A percentile compares a stretch with the other conserved stretches of the same genome.
Conservation (phyloP, 495 filamentous ascomycete species). For the Penicillium verhagenii region DNA sequence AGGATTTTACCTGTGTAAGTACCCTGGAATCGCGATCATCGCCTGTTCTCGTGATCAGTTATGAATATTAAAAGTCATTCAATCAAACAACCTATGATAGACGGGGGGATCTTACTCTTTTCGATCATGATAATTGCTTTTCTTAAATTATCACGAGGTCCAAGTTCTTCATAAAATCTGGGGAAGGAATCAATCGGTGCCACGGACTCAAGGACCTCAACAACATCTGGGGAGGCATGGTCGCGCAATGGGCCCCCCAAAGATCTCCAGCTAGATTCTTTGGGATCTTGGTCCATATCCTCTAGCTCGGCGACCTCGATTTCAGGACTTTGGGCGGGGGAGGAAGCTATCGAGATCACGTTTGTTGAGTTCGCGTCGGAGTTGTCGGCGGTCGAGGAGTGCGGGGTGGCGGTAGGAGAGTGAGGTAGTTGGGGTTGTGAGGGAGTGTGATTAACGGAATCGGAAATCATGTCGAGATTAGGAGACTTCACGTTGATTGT, state of each 20-base stretch:
- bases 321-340: conserved; percentile 50
- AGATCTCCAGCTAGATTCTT: conserved; percentile 43
- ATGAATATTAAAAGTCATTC: neutral
- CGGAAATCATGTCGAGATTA: conserved; percentile 18
- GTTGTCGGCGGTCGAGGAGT: conserved; percentile 12
- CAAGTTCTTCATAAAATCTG: conserved; percentile 22
- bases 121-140: conserved; percentile 40
- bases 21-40: conserved; percentile 25
- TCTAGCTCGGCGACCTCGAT: conserved; percentile 57
- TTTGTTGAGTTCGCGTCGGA: conserved; percentile 25
- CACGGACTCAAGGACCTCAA: conserved; percentile 28
- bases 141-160: conserved; percentile 38
- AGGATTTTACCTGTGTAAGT: conserved; percentile 31
- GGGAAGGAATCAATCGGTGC: conserved; percentile 38
- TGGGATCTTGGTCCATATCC: conserved; percentile 51
- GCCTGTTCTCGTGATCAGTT: conserved; percentile 23
- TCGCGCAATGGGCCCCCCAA: conserved; percentile 38
- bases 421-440: conserved; percentile 1
- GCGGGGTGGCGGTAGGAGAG: conserved; percentile 1
- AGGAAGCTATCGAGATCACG: conserved; percentile 49
- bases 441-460: conserved; percentile 9
- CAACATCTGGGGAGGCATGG: conserved; percentile 28
- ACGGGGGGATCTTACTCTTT: conserved; percentile 34
- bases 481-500: conserved; percentile 57
- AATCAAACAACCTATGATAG: neutral